phyloP scores from a whole-genome alignment of 257 asterid genomes.

The Solanum infundibuliforme region DNA sequence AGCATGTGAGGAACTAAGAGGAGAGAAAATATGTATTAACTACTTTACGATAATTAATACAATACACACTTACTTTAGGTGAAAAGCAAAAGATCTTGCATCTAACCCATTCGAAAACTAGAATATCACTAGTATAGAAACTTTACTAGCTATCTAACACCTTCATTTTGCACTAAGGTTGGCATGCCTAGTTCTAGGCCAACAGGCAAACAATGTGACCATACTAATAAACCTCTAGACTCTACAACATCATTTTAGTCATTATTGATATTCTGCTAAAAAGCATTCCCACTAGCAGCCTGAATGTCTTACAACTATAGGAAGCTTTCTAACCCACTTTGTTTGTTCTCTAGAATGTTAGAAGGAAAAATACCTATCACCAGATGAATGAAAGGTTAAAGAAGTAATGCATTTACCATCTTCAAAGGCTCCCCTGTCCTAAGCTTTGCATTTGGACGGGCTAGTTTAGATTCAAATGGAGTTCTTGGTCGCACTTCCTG shows the following conservation, averaged over 20 bases:
- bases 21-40: not conserved
- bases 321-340: not conserved
- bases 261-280: not conserved
- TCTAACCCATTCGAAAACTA: not conserved
- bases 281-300: not conserved
- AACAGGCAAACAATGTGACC: not conserved
- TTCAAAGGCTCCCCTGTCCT: conserved; percentile 22
- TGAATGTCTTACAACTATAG: not conserved
- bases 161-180: not conserved
- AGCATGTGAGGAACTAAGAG: not conserved
- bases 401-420: conserved; percentile 13
- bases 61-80: not conserved
- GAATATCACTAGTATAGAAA: not conserved
- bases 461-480: conserved; percentile 75
- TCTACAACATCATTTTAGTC: not conserved
- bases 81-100: not conserved
- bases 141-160: not conserved
- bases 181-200: not conserved
- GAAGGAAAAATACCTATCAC: not conserved
- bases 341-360: not conserved
- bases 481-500: conserved; percentile 74
- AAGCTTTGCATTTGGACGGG: conserved; percentile 55
- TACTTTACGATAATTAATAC: not conserved
- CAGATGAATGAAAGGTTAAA: not conserved
- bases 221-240: not conserved